Evolutionary conservation across 257 asterid genomes (phyloP).

Genomic region (Scutellaria minor): DNA sequence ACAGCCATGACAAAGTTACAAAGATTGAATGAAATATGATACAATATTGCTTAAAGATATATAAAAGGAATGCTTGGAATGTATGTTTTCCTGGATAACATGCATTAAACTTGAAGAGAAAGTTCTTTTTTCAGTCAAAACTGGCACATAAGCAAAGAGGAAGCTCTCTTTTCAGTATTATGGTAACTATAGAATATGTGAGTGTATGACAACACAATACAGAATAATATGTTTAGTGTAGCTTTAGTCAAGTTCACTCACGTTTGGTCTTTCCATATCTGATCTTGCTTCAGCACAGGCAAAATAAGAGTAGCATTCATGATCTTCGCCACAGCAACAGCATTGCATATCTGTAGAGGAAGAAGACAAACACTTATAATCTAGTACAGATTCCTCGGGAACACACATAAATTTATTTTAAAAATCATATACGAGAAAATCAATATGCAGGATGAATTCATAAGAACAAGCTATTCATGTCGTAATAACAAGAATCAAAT

Average conservation of each 20-base stretch:
- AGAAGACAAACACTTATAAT: conserved; percentile 25
- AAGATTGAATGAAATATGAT: background rate
- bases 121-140: conserved; percentile 1
- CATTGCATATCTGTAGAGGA: conserved; percentile 88
- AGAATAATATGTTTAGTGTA: conserved; percentile 18
- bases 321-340: conserved; percentile 98
- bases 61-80: background rate
- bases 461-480: conserved; percentile 7
- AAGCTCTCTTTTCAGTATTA: background rate
- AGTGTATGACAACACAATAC: conserved; percentile 1
- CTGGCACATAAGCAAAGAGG: background rate
- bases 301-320: conserved; percentile 95
- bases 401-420: background rate
- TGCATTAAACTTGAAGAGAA: conserved; percentile 5
- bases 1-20: conserved; percentile 17
- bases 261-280: conserved; percentile 99
- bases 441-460: conserved; percentile 13
- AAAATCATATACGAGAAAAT: background rate
- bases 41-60: conserved; percentile 20
- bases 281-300: conserved; percentile 99
- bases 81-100: background rate
- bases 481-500: conserved; percentile 19
- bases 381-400: conserved; percentile 26
- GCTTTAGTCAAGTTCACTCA: conserved; percentile 54
- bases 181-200: background rate